A percentile compares a stretch with the other conserved stretches of the same genome.
Evolutionary conservation across 345 rosid species (phyloP).

Genomic region (Ceriops tagal): DNA sequence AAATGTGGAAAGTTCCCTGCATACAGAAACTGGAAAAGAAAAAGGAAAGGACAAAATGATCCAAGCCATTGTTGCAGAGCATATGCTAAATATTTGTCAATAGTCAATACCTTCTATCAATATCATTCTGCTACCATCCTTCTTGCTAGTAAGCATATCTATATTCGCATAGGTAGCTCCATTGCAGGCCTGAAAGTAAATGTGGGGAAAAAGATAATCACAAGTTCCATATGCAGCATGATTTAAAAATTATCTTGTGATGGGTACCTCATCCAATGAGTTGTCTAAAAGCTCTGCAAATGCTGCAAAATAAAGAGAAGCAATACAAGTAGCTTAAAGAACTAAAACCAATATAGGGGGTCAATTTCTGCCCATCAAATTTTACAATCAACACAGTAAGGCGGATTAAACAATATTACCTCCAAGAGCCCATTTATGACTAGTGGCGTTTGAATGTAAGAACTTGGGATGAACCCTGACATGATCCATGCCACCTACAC

Average conservation of each 20-base stretch:
- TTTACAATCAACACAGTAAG: not conserved
- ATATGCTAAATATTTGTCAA: not conserved
- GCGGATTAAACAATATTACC: slow-evolving; percentile 36
- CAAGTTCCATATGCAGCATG: not conserved
- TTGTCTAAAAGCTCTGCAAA: slow-evolving; percentile 94
- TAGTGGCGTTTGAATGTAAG: slow-evolving; percentile 94
- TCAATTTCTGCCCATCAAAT: not conserved
- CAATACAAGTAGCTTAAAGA: slow-evolving; percentile 4
- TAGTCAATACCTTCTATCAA: slow-evolving; percentile 63
- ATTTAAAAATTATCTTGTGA: not conserved
- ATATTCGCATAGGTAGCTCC: slow-evolving; percentile 78
- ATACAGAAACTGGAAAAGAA: not conserved
- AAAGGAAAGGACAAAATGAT: too few species aligned
- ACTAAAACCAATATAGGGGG: not conserved
- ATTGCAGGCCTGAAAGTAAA: slow-evolving; percentile 48
- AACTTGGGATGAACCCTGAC: slow-evolving; percentile 96
- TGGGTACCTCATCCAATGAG: slow-evolving; percentile 75
- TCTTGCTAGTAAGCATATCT: slow-evolving; percentile 67
- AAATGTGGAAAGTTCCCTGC: too few species aligned
- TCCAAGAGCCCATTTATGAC: slow-evolving; percentile 99
- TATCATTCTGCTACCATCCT: slow-evolving; percentile 62
- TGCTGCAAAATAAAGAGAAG: slow-evolving; percentile 43
- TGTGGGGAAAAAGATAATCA: not conserved
- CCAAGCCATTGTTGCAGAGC: not conserved
- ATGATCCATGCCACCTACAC: slow-evolving; percentile 75